Base-by-base conservation (phyloP, 495 filamentous ascomycete species). In the Evansstolkia leycettana region DNA sequence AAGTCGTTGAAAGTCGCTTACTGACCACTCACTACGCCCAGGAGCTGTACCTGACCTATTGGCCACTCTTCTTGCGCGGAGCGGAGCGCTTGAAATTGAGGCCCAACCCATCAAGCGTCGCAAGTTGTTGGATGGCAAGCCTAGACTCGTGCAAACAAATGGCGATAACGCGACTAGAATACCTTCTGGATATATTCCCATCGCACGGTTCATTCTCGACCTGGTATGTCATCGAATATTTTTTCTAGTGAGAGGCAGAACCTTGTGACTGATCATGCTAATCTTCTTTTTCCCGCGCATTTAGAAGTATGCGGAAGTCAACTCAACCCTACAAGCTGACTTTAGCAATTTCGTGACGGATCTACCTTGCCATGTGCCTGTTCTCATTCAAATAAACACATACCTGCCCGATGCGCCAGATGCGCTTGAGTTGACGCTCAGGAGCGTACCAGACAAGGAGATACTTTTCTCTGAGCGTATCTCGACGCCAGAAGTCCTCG, bases 141-240 rank as follows among this genome's bases (percentile, higher is more conserved):
- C 44, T 14, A 36, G 46, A 18, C 38, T 64, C 6, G 30, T 39
- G 17, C 15, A 47, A 5, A 12, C 40, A 18, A 34, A 44, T 32
- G 51, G 50, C 1, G 5, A 51, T 10, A 51, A 50, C 2, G n/a
- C 26, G 3, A 40, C 40, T 16, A 35, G 45, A 26, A 37, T 50
- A 2, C 58, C 57, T 29, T 12, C 38, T 28, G 57, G 57, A 0
- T 60, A 64, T 31, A 58, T 67, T 29, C 55, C 60, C 28, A 35
- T 67, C 7, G 52, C 51, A 37, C 52, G 58, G 4, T 40, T 64
- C 33, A 17, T 35, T 33, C 31, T 65, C 31, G 43, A 40, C 29
- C 33, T 65, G 43, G 61, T 65, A 46, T 45, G 52, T 46, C 13
- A 23, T 24, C 5, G n/a, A 24, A 10, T 14, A 34, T 24, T 8